phyloP scores from a whole-genome alignment of 192 early-diverging fungal genomes.

The Backusella mclennaniae region DNA sequence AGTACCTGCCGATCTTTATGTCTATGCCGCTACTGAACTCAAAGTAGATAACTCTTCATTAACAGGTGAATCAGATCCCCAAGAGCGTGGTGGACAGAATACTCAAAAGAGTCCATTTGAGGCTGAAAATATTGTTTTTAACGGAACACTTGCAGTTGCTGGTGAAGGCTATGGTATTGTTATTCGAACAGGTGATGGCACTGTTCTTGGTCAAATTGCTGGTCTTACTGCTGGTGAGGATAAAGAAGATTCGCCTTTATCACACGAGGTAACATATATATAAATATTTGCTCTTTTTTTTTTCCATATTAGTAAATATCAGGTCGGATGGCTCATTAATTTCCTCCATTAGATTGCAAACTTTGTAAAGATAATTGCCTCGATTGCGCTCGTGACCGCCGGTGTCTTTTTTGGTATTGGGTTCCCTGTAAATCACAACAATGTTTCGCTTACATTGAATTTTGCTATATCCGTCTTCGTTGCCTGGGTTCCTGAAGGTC shows the following conservation, averaged over 20 bases:
- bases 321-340: not conserved
- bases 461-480: slow-evolving; percentile 91
- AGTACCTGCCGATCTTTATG: slow-evolving; percentile 85
- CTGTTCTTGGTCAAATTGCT: slow-evolving; percentile 96
- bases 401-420: slow-evolving; percentile 84
- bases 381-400: slow-evolving; percentile 72
- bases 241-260: slow-evolving; percentile 70
- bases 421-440: slow-evolving; percentile 54
- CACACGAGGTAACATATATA: slow-evolving; percentile 46
- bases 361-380: slow-evolving; percentile 87
- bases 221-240: slow-evolving; percentile 79
- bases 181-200: slow-evolving; percentile 88
- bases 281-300: not conserved
- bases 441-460: slow-evolving; percentile 71
- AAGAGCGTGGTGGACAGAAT: slow-evolving; percentile 71
- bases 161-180: slow-evolving; percentile 94
- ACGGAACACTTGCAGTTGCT: slow-evolving; percentile 79
- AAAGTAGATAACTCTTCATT: slow-evolving; percentile 98
- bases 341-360: slow-evolving; percentile 49
- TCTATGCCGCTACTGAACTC: slow-evolving; percentile 79
- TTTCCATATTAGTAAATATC: not conserved
- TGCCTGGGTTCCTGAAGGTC: slow-evolving; percentile 92
- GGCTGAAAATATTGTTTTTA: slow-evolving; percentile 90
- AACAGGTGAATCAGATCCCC: slow-evolving; percentile 95
- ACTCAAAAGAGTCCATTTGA: slow-evolving; percentile 82